Base-by-base conservation (phyloP, 805 yeast species). In the Yarrowia porcina region DNA sequence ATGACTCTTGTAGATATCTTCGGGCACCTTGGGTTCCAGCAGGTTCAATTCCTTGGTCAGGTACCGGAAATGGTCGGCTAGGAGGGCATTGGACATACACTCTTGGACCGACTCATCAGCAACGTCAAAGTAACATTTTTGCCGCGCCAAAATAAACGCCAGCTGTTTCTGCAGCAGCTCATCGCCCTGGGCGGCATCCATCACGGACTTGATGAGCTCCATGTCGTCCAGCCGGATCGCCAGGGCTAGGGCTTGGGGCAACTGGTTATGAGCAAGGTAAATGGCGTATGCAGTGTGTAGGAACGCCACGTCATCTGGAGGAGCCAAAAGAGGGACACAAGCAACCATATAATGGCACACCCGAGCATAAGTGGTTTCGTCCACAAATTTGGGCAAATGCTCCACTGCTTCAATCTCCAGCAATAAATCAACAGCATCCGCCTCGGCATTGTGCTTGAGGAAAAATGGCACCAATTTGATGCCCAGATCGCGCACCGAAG, bases 261-360 rank as follows among this genome's bases (percentile, higher is more conserved):
- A 80, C 73, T 88, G 88, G 67, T 84, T 82, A 72, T 90, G 88
- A 36, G 86, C 78, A 67, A 91, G 77, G 75, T 94, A 93, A 68
- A 94, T 90, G 35, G 90, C 79, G 74, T 78, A 94, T 6, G 97
- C 97, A 6, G 97, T 90, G 69, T 88, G 85, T 72, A 94, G 81
- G 72, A 93, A 91, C 4, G 90, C 82, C 39, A 82, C 76, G 72
- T 92, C 97, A 73, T 93, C 97, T 15, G 97, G 97, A 13, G 97
- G 97, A 39, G 97, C 96, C 71, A 94, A 80, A 65, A 92, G 82
- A 21, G 97, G 96, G n/a, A 93, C 97, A 76, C 99, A 94, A 63
- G 96, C 88, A 32, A 90, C 92, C 87, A 94, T 87, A 75, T 94
- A 94, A 66, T 89, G 83, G 72, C 99, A 92, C 33, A 93, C 97